Evolutionary conservation across 2,329 filamentous ascomycete genomes (phyloP), one percentile per base, ranked within the genome.

Genomic region (Sporothrix protearum): DNA sequence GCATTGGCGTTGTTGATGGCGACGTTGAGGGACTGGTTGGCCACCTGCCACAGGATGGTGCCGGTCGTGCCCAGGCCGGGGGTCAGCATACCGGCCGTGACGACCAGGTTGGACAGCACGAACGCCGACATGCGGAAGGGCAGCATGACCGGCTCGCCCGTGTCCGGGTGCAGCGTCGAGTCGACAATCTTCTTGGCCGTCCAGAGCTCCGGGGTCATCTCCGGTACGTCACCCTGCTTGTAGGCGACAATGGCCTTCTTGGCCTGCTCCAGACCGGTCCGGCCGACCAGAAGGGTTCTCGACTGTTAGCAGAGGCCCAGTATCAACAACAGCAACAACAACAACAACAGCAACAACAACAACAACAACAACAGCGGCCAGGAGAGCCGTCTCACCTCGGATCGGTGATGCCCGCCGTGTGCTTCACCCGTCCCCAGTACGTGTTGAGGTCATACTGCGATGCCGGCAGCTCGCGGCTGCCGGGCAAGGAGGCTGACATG

Each of bases 91-190:
- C 96, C 96, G 7, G 90, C 95, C 61, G 96, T 99, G 73, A 98
- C 95, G 72, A 98, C 85, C 80, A 99, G 83, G 82, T 99, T 99
- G 75, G 94, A 94, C 71, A 98, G 82, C 70, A 97, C 94, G 80
- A 96, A 99, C 82, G 88, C 92, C 68, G 95, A 98, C 96, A 99
- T 99, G 80, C 96, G 92, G 80, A 98, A 98, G 25, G 96, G 96
- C 22, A 99, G 86, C 77, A 98, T 88, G 74, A 99, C 94, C 64
- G 95, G 91, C 80, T 94, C 86, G 76, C 96, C 96, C 22, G 94
- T 98, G 81, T 99, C 96, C 75, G 96, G 96, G 80, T 99, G 96
- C 75, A 99, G 83, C 16, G 96, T 99, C 73, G 96, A 95, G 81
- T 99, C 96, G 71, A 98, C 92, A 75, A 97, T 89, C 86, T 97